Conservation (phyloP, 2,329 filamentous ascomycete species). For the Clonostachys chloroleuca region DNA sequence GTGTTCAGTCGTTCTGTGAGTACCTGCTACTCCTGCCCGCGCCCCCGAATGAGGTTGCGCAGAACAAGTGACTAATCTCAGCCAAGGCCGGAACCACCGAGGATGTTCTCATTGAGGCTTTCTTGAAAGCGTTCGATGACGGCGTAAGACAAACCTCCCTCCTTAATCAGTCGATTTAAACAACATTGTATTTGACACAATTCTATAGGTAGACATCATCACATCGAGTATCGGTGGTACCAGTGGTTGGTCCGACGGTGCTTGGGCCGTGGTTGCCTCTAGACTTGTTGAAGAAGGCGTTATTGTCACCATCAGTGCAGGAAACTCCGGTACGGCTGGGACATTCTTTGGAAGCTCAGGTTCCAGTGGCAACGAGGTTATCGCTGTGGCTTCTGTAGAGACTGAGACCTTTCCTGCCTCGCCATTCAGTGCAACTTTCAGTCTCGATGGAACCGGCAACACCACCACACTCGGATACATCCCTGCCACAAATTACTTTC, state of each 20-base stretch:
- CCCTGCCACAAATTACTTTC: conserved; percentile 24
- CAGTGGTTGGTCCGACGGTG: conserved; percentile 32
- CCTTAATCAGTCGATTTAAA: too few relatives aligned
- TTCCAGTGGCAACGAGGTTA: conserved; percentile 21
- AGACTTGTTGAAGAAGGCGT: conserved; percentile 37
- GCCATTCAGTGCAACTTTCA: conserved; percentile 21
- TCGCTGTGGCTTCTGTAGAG: conserved; percentile 32
- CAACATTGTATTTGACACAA: not conserved
- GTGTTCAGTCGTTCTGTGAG: conserved; percentile 8
- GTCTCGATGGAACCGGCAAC: conserved; percentile 8
- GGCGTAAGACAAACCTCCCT: conserved; percentile 11
- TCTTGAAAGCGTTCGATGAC: conserved; percentile 24
- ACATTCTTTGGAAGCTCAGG: conserved; percentile 35
- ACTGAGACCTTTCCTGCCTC: conserved; percentile 19
- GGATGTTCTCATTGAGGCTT: conserved; percentile 24
- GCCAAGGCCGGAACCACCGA: conserved; percentile 11
- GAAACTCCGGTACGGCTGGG: conserved; percentile 43
- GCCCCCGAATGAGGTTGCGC: too few relatives aligned
- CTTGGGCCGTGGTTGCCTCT: conserved; percentile 33
- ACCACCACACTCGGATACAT: conserved; percentile 21
- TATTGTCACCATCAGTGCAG: conserved; percentile 44
- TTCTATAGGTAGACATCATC: conserved; percentile 33
- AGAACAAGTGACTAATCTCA: not conserved
- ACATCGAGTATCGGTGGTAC: conserved; percentile 30
- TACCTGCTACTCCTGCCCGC: too few relatives aligned